Percentiles rank a stretch among this genome's conserved stretches.
phyloP scores from a whole-genome alignment of 208 protist species.

The Wallacemonas collosoma region DNA sequence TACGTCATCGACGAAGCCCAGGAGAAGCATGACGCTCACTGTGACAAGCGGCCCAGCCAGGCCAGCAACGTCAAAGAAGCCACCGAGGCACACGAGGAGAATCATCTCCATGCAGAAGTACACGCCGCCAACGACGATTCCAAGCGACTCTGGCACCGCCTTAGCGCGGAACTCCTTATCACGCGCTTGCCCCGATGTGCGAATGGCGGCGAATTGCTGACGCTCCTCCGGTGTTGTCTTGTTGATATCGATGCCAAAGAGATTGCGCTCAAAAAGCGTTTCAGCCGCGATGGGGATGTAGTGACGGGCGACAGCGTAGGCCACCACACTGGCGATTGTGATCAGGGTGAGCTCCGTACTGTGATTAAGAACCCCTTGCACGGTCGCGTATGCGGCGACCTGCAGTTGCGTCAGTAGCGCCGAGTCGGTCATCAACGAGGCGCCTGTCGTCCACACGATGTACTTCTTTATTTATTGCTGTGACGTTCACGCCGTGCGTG shows the following conservation, averaged over 20 bases:
- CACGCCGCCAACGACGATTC: slow-evolving; percentile 75
- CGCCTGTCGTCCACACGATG: too few species aligned
- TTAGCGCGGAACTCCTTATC: slow-evolving; percentile 31
- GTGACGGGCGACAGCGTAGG: slow-evolving; percentile 59
- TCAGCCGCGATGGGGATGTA: slow-evolving; percentile 65
- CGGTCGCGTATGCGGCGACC: slow-evolving; percentile 18
- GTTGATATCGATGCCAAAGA: slow-evolving; percentile 96
- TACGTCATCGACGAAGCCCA: slow-evolving; percentile 99
- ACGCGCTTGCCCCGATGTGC: slow-evolving; percentile 17
- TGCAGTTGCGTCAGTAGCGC: neutral
- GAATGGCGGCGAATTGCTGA: slow-evolving; percentile 45
- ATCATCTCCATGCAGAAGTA: slow-evolving; percentile 77
- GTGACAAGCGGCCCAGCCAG: slow-evolving; percentile 90
- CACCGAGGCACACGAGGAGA: slow-evolving; percentile 35
- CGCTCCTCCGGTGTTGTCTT: slow-evolving; percentile 86
- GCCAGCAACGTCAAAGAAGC: slow-evolving; percentile 30
- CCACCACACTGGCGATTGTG: slow-evolving; percentile 49
- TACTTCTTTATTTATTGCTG: too few species aligned
- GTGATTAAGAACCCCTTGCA: slow-evolving; percentile 38
- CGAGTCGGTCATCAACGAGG: neutral
- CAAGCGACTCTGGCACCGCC: slow-evolving; percentile 74
- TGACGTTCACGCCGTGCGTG: too few species aligned
- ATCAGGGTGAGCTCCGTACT: slow-evolving; percentile 49
- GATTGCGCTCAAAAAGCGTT: slow-evolving; percentile 75
- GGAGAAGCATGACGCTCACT: slow-evolving; percentile 97